Evolutionary conservation across 805 yeast genomes (phyloP).

Genomic region (Metschnikowia kunwiensis): DNA sequence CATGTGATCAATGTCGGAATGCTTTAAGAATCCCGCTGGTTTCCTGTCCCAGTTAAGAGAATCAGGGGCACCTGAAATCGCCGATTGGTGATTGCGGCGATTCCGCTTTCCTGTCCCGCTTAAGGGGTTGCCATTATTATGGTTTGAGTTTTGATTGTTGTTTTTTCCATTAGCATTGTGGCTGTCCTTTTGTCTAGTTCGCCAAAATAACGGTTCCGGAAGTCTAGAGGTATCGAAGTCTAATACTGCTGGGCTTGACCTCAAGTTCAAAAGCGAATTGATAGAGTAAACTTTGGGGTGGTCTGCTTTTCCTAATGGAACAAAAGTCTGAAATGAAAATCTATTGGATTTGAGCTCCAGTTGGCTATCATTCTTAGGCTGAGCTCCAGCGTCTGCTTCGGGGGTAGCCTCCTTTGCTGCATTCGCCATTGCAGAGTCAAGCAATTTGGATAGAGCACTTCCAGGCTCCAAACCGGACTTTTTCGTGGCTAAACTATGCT

Average conservation of each 20-base stretch:
- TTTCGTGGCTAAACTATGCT: neutral
- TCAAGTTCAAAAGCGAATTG: conserved; percentile 29
- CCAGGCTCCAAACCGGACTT: conserved; percentile 27
- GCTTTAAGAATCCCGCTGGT: conserved; percentile 19
- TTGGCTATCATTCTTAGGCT: conserved; percentile 5
- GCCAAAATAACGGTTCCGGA: conserved; percentile 52
- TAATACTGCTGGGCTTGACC: conserved; percentile 34
- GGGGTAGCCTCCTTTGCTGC: conserved; percentile 46
- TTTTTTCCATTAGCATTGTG: conserved; percentile 4
- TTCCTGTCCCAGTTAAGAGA: conserved; percentile 34
- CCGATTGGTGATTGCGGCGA: conserved; percentile 14
- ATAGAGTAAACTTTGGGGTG: conserved; percentile 24
- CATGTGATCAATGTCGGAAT: conserved; percentile 29
- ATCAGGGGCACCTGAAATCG: conserved; percentile 8
- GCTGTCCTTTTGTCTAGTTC: conserved; percentile 26
- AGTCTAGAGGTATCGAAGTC: conserved; percentile 31
- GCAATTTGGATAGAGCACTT: conserved; percentile 38
- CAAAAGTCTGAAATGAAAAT: conserved; percentile 11
- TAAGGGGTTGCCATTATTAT: conserved; percentile 3
- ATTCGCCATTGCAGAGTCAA: conserved; percentile 46
- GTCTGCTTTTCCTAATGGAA: conserved; percentile 15
- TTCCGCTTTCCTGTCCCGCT: conserved; percentile 16
- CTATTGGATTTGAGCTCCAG: conserved; percentile 8
- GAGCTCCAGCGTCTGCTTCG: conserved; percentile 21
- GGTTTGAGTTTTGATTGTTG: neutral